A percentile compares a stretch with the other conserved stretches of the same genome.
Evolutionary conservation across 805 yeast genomes (phyloP).

Genomic region (Pichia insulana): DNA sequence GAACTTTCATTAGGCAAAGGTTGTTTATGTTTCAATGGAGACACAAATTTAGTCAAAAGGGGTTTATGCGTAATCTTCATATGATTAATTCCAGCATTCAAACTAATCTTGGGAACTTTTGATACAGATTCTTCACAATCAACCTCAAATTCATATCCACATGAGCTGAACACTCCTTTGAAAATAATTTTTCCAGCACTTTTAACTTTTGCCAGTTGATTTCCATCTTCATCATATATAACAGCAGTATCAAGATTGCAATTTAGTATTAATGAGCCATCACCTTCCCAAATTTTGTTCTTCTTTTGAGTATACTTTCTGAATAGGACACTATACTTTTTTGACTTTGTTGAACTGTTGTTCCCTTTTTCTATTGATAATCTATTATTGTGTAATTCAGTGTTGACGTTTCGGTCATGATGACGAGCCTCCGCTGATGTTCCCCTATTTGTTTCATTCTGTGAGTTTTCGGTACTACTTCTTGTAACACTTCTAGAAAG

Average conservation of each 20-base stretch:
- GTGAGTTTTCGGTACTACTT: neutral
- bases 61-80: neutral
- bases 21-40: neutral
- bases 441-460: neutral
- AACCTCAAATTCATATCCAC: slow-evolving; percentile 54
- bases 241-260: slow-evolving; percentile 12
- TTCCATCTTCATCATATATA: slow-evolving; percentile 25
- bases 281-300: slow-evolving; percentile 93
- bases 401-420: neutral
- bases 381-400: no score
- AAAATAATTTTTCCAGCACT: slow-evolving; percentile 14
- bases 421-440: neutral
- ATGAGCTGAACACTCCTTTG: slow-evolving; percentile 37
- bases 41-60: neutral
- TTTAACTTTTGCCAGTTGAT: slow-evolving; percentile 15
- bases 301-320: slow-evolving; percentile 68
- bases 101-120: slow-evolving; percentile 3
- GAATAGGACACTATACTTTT: slow-evolving; percentile 42
- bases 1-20: no score
- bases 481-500: neutral
- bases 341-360: neutral
- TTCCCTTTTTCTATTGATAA: no score
- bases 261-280: slow-evolving; percentile 49
- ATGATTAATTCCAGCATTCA: neutral
- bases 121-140: slow-evolving; percentile 32